phyloP scores from a whole-genome alignment of 768 basidiomycete genomes.

The Filobasidium floriforme region DNA sequence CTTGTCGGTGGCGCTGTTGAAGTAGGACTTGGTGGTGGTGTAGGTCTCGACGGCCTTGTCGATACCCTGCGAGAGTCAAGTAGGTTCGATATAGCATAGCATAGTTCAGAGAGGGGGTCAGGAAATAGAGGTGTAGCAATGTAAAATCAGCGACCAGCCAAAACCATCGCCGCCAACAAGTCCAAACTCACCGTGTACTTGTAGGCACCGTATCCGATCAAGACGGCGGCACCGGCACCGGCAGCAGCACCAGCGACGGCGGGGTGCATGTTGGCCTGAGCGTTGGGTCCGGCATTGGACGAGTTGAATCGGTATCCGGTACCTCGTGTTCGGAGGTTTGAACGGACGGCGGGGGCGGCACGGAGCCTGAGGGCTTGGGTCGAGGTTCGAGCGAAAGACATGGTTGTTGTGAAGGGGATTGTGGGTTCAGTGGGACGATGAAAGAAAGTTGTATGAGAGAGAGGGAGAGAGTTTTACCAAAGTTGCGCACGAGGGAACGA shows the following conservation, averaged over 20 bases:
- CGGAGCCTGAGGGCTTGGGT: slow-evolving; percentile 10
- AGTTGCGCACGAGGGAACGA: too few relatives aligned
- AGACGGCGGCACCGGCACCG: slow-evolving; percentile 11
- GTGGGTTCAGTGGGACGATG: background rate
- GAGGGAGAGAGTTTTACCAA: too few relatives aligned
- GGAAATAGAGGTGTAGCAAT: too few relatives aligned
- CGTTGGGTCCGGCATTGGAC: slow-evolving; percentile 15
- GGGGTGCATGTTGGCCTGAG: slow-evolving; percentile 4
- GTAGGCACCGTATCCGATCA: slow-evolving; percentile 22
- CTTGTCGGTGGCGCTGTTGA: slow-evolving; percentile 14
- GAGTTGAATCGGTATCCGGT: slow-evolving; percentile 18
- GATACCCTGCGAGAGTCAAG: slow-evolving; percentile 11
- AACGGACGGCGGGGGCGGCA: slow-evolving; percentile 1
- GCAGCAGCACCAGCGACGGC: slow-evolving; percentile 5
- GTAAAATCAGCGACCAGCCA: too few relatives aligned
- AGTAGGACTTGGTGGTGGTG: slow-evolving; percentile 19
- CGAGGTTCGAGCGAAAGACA: slow-evolving; percentile 20
- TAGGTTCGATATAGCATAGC: background rate
- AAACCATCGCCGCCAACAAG: too few relatives aligned
- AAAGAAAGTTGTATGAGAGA: too few relatives aligned
- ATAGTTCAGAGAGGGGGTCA: background rate
- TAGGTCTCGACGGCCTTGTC: slow-evolving; percentile 19
- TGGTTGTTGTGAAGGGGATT: slow-evolving; percentile 9
- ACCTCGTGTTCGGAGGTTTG: slow-evolving; percentile 15
- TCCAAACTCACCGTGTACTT: slow-evolving; percentile 24